A percentile compares a stretch with the other conserved stretches of the same genome.
Conservation (phyloP, 177 flowering plant species). For the Vitis hybrid region DNA sequence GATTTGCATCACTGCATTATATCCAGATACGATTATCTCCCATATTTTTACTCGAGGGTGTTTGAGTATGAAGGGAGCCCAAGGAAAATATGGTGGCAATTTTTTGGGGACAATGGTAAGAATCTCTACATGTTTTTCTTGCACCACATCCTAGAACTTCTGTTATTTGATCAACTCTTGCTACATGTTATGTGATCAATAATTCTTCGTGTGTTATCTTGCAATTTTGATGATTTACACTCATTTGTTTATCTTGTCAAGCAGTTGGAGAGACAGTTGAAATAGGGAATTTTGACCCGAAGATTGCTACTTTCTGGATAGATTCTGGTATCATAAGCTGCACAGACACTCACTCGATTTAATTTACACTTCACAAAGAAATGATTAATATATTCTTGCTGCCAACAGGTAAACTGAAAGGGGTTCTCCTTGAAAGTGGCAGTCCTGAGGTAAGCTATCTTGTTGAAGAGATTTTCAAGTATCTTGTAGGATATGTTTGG, state of each 20-base stretch:
- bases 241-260: slow-evolving; percentile 10
- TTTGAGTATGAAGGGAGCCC: slow-evolving; percentile 92
- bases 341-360: background rate
- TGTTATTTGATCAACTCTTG: background rate
- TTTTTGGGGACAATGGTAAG: slow-evolving; percentile 93
- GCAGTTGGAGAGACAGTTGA: slow-evolving; percentile 90
- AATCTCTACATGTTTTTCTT: slow-evolving; percentile 7
- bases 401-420: slow-evolving; percentile 70
- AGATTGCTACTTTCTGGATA: slow-evolving; percentile 90
- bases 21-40: slow-evolving; percentile 86
- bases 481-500: no score
- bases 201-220: background rate
- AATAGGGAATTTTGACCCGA: slow-evolving; percentile 88
- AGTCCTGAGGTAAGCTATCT: slow-evolving; percentile 48
- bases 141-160: slow-evolving; percentile 3
- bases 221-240: background rate
- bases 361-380: background rate
- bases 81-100: slow-evolving; percentile 97
- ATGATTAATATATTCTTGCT: slow-evolving; percentile 3
- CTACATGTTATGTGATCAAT: background rate
- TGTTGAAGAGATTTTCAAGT: no score
- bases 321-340: slow-evolving; percentile 62
- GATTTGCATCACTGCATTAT: slow-evolving; percentile 2
- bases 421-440: slow-evolving; percentile 92
- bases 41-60: slow-evolving; percentile 92